Evolutionary conservation across 2,329 filamentous ascomycete species (phyloP).

Genomic region (Aspergillus texensis): DNA sequence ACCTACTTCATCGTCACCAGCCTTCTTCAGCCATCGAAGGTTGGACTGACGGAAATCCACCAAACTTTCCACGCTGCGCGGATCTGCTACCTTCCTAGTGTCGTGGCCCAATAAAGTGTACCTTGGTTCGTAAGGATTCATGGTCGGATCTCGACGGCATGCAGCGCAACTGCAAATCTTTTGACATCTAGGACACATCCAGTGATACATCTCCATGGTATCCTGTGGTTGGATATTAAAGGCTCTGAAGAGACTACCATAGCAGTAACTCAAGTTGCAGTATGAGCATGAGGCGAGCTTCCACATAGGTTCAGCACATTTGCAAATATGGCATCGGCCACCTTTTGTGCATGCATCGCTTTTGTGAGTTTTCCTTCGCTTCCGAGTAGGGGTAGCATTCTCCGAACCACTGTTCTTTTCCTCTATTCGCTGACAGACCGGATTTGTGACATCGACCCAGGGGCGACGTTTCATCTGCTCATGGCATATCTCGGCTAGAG

Average conservation of each 20-base stretch:
- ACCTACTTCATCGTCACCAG: constrained; percentile 52
- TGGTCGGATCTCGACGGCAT: constrained; percentile 71
- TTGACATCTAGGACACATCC: constrained; percentile 86
- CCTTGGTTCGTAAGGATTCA: constrained; percentile 80
- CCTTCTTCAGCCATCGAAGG: constrained; percentile 74
- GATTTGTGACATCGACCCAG: constrained; percentile 77
- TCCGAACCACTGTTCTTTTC: constrained; percentile 54
- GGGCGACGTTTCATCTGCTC: constrained; percentile 79
- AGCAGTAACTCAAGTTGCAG: constrained; percentile 82
- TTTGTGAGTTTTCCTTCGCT: constrained; percentile 60
- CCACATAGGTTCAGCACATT: constrained; percentile 77
- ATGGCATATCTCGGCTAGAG: constrained; percentile 90
- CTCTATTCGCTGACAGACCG: constrained; percentile 38
- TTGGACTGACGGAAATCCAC: constrained; percentile 93
- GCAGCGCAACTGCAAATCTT: constrained; percentile 84
- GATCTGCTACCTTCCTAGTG: constrained; percentile 85
- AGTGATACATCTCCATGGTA: constrained; percentile 77
- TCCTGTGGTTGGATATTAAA: constrained; percentile 87
- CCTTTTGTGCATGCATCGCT: constrained; percentile 54
- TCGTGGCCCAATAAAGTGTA: constrained; percentile 88
- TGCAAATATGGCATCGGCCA: constrained; percentile 78
- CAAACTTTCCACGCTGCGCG: constrained; percentile 83
- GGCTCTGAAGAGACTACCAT: constrained; percentile 86
- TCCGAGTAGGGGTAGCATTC: constrained; percentile 63
- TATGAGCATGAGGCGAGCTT: constrained; percentile 79